Evolutionary conservation across 495 filamentous ascomycete species (phyloP).

Genomic region (Aspergillus heteromorphus): DNA sequence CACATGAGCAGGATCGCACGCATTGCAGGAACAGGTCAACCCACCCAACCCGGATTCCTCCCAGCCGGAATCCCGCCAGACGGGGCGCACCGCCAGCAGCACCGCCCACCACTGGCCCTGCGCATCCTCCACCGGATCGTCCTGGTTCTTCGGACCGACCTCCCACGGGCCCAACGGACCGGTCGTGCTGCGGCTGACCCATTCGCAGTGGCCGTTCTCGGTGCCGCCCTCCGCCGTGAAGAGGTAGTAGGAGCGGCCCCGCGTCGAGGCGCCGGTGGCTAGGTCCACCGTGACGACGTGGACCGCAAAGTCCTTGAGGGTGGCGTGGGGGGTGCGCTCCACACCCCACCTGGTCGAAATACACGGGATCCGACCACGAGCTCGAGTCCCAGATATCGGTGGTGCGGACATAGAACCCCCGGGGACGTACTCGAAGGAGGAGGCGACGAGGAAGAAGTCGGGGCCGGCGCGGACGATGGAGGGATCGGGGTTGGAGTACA

Average conservation of each 20-base stretch:
- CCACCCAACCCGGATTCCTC: slow-evolving; percentile 37
- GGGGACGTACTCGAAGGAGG: slow-evolving; percentile 46
- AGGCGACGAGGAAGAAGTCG: slow-evolving; percentile 42
- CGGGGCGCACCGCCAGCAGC: slow-evolving; percentile 39
- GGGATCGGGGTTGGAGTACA: slow-evolving; percentile 39
- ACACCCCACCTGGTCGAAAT: slow-evolving; percentile 44
- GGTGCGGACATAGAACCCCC: slow-evolving; percentile 46
- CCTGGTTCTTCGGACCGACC: slow-evolving; percentile 31
- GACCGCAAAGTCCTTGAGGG: slow-evolving; percentile 36
- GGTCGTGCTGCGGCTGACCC: slow-evolving; percentile 31
- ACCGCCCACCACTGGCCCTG: slow-evolving; percentile 43
- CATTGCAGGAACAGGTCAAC: not conserved
- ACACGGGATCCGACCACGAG: slow-evolving; percentile 45
- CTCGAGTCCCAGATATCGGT: slow-evolving; percentile 41
- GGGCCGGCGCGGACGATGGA: slow-evolving; percentile 32
- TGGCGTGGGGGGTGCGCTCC: slow-evolving; percentile 22
- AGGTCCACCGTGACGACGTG: slow-evolving; percentile 37
- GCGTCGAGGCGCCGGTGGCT: slow-evolving; percentile 31
- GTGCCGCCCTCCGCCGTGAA: slow-evolving; percentile 66
- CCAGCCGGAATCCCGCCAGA: slow-evolving; percentile 20
- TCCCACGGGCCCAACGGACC: slow-evolving; percentile 55
- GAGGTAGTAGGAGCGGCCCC: slow-evolving; percentile 62
- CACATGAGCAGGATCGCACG: not conserved
- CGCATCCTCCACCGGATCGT: slow-evolving; percentile 41
- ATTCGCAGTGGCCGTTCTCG: slow-evolving; percentile 48